phyloP scores from a whole-genome alignment of 106 monocot genomes.

The Agapanthus africanus region DNA sequence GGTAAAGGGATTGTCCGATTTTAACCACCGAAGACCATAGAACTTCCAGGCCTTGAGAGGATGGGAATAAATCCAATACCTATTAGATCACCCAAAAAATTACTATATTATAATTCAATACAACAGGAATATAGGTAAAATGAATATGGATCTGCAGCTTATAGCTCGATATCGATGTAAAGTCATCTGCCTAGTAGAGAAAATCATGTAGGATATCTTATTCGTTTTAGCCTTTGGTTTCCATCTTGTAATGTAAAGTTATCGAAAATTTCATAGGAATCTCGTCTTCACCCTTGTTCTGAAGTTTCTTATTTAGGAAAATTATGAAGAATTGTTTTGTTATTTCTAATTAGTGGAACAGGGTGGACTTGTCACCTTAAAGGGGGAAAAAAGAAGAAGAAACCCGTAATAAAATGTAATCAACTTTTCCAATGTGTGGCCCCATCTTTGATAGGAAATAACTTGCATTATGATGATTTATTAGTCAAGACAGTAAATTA shows the following conservation, averaged over 20 bases:
- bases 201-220: background rate
- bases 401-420: too few relatives aligned
- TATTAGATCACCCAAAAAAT: constrained; percentile 13
- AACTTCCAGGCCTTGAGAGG: constrained; percentile 70
- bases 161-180: background rate
- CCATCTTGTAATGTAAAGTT: too few relatives aligned
- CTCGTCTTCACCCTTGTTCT: too few relatives aligned
- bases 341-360: too few relatives aligned
- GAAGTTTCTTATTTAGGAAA: too few relatives aligned
- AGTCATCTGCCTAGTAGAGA: background rate
- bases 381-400: too few relatives aligned
- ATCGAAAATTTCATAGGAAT: too few relatives aligned
- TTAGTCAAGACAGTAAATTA: background rate
- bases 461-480: background rate
- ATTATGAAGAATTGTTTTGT: too few relatives aligned
- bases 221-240: too few relatives aligned
- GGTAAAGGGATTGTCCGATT: constrained; percentile 86
- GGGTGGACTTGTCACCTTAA: too few relatives aligned
- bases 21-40: constrained; percentile 92
- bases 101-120: background rate
- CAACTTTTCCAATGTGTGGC: background rate
- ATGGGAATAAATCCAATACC: constrained; percentile 86
- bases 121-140: background rate
- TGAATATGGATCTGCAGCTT: background rate
- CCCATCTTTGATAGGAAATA: background rate